These are phyloP conservation scores for Candida ulmi DNA, from an alignment of 805 yeast genomes.

Conservation along the genomic window DNA sequence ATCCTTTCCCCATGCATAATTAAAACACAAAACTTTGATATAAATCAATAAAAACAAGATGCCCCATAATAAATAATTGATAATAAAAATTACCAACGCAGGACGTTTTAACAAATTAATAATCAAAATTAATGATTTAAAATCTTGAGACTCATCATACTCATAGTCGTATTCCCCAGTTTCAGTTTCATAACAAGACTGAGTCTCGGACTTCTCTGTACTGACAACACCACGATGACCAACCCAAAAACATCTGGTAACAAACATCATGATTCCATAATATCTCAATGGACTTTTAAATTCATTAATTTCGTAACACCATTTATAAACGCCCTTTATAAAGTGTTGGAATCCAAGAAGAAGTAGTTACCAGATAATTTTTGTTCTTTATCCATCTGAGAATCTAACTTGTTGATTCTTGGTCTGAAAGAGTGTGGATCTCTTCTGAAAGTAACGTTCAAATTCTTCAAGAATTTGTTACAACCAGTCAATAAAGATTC, in stretches of 20 bases:
- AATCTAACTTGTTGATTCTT: slow-evolving; percentile 94
- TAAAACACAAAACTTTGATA: neutral
- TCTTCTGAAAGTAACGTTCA: slow-evolving; percentile 98
- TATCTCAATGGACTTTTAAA: neutral
- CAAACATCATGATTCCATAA: neutral
- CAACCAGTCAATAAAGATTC: slow-evolving; percentile 95
- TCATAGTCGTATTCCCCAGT: neutral
- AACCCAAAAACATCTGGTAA: neutral
- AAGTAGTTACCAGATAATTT: slow-evolving; percentile 89
- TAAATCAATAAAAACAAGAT: slow-evolving; percentile 14
- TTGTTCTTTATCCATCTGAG: slow-evolving; percentile 99
- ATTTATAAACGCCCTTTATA: slow-evolving; percentile 24
- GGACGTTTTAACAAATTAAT: slow-evolving; percentile 1
- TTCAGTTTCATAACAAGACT: neutral
- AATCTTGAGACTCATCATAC: neutral
- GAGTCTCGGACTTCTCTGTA: too few relatives aligned
- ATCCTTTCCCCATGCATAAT: neutral
- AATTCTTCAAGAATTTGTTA: slow-evolving; percentile 92
- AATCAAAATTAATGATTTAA: neutral
- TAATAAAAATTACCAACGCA: slow-evolving; percentile 10
- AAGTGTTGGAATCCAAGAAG: slow-evolving; percentile 73
- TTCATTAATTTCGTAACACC: neutral
- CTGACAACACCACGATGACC: neutral
- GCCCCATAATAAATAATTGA: slow-evolving; percentile 16
- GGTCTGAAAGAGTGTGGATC: slow-evolving; percentile 98